These are phyloP conservation scores for Cryphonectria radicalis DNA, from an alignment of 2,329 filamentous ascomycete species.

Conservation along the genomic window DNA sequence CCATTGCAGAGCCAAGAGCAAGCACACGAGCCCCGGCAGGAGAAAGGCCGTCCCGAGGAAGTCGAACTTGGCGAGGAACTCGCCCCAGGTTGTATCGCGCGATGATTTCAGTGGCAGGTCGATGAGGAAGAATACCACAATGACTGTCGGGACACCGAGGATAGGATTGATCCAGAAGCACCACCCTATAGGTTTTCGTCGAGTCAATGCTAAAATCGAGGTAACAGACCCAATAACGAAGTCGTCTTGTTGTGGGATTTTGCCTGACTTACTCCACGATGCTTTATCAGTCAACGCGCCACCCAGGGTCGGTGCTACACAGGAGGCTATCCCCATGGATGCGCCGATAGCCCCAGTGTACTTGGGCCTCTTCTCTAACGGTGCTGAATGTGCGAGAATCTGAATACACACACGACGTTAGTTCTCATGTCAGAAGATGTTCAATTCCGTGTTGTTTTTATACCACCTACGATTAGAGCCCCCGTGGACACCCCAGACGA, in stretches of 20 bases:
- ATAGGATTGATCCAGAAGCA: constrained; percentile 12
- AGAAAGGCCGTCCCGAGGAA: constrained; percentile 30
- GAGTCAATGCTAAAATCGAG: not conserved
- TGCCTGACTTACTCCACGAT: not conserved
- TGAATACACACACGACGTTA: not conserved
- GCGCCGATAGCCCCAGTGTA: constrained; percentile 9
- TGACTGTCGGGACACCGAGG: not conserved
- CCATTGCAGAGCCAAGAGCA: constrained; percentile 52
- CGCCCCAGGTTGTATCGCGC: not conserved
- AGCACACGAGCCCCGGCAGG: constrained; percentile 43
- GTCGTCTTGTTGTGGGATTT: not conserved
- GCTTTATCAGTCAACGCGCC: constrained; percentile 12
- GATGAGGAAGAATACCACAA: constrained; percentile 1
- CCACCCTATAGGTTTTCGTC: constrained; percentile 2
- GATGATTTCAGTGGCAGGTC: not conserved
- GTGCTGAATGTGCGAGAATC: not conserved
- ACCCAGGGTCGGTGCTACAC: not conserved
- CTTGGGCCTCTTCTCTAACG: constrained; percentile 8
- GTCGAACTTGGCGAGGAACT: constrained; percentile 22
- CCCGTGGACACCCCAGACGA: not conserved
- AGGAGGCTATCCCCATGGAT: not conserved
- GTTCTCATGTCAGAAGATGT: not conserved
- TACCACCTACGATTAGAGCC: not conserved
- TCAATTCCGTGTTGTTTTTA: not conserved
- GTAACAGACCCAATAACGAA: not conserved